Evolutionary conservation across 108 stramenopile species (phyloP).

Genomic region (Bacterosira constricta): DNA sequence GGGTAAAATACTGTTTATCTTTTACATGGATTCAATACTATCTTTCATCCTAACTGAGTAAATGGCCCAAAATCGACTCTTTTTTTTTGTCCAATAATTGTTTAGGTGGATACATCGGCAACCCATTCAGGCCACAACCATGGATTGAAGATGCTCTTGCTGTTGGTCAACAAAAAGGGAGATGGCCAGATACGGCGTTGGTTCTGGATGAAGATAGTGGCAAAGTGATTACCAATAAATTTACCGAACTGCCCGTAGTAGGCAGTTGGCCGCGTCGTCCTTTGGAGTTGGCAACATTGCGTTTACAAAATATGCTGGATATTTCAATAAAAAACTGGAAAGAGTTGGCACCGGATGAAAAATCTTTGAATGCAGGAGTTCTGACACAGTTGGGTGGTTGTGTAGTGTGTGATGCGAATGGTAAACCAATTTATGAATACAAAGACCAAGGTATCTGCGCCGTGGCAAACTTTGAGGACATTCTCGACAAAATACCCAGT

Average conservation of each 20-base stretch:
- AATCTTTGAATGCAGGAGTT: conserved; percentile 72
- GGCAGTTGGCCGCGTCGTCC: conserved; percentile 89
- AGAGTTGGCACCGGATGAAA: conserved; percentile 72
- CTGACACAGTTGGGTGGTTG: conserved; percentile 89
- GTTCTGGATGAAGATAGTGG: conserved; percentile 57
- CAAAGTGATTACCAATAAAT: conserved; percentile 64
- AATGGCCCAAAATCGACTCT: too few relatives aligned
- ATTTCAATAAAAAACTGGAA: conserved; percentile 87
- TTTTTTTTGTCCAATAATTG: background rate
- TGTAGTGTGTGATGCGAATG: conserved; percentile 57
- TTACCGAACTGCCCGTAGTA: conserved; percentile 70
- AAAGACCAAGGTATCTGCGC: conserved; percentile 90
- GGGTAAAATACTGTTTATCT: too few relatives aligned
- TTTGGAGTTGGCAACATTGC: conserved; percentile 87
- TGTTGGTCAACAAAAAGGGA: conserved; percentile 69
- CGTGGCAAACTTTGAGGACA: conserved; percentile 85
- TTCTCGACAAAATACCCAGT: conserved; percentile 58
- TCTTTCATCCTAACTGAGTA: too few relatives aligned
- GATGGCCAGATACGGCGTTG: conserved; percentile 87
- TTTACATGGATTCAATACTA: too few relatives aligned
- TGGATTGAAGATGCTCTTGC: conserved; percentile 91
- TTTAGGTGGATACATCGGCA: conserved; percentile 89
- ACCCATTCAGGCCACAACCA: conserved; percentile 78
- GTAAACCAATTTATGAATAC: conserved; percentile 64
- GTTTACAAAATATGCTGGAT: conserved; percentile 88